Percentiles rank a stretch among this genome's conserved stretches.
phyloP scores from a whole-genome alignment of 331 rosid genomes.

The Malus hybrid region DNA sequence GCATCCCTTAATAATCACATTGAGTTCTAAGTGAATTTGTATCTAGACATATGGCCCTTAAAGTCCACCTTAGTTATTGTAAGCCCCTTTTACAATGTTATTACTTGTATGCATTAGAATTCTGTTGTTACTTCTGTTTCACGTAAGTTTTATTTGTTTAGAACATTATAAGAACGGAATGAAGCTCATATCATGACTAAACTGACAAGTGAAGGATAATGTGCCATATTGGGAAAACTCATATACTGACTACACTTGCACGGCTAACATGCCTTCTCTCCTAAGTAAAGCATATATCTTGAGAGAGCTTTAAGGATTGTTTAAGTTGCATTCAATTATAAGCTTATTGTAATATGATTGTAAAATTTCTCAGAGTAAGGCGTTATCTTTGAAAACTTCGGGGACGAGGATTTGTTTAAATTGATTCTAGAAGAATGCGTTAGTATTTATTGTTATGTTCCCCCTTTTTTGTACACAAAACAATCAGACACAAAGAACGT shows the following conservation, averaged over 20 bases:
- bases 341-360: background rate
- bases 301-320: background rate
- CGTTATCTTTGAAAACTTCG: background rate
- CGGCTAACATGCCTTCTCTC: background rate
- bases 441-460: background rate
- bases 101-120: background rate
- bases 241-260: background rate
- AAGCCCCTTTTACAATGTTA: background rate
- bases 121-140: background rate
- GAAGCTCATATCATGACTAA: background rate
- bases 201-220: background rate
- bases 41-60: background rate
- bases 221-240: background rate
- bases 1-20: background rate
- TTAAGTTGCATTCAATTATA: background rate
- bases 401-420: background rate
- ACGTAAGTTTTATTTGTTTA: background rate
- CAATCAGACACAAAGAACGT: background rate
- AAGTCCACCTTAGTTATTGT: background rate
- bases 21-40: background rate
- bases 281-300: too few species aligned
- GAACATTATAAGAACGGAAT: background rate
- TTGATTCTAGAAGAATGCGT: background rate
- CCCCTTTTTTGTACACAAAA: background rate
- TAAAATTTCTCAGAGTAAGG: background rate